Evolutionary conservation across 1,284 basidiomycete species (phyloP).

Genomic region (Leucoagaricus sp.): DNA sequence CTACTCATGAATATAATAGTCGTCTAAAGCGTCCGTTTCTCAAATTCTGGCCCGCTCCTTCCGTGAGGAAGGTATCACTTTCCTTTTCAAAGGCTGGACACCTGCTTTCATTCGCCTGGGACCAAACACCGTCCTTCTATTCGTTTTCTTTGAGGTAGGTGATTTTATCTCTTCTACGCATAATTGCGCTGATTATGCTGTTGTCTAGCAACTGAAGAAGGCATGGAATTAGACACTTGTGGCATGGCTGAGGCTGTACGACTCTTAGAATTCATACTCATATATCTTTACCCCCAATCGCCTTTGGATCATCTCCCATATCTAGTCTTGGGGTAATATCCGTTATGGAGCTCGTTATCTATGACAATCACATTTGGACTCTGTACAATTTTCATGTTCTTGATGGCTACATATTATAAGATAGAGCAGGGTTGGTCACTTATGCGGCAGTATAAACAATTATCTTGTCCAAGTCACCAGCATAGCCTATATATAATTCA

Average conservation of each 20-base stretch:
- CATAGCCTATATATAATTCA: slow-evolving; percentile 42
- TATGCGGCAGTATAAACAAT: slow-evolving; percentile 51
- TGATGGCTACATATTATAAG: slow-evolving; percentile 1
- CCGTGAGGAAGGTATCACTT: slow-evolving; percentile 74
- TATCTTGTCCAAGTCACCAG: slow-evolving; percentile 64
- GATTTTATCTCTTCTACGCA: slow-evolving; percentile 2
- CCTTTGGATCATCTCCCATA: background rate
- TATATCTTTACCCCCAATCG: background rate
- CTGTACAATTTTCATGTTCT: background rate
- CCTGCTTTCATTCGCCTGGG: slow-evolving; percentile 84
- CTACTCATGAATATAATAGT: slow-evolving; percentile 32
- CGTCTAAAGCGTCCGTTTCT: slow-evolving; percentile 46
- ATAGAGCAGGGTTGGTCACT: slow-evolving; percentile 11
- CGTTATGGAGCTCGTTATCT: background rate
- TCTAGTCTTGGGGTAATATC: background rate
- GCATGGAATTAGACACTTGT: slow-evolving; percentile 41
- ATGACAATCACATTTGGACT: background rate
- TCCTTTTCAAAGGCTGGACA: slow-evolving; percentile 90
- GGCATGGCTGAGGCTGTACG: background rate
- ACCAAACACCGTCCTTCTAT: slow-evolving; percentile 83
- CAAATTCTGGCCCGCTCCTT: slow-evolving; percentile 60
- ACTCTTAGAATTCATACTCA: background rate
- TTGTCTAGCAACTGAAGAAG: slow-evolving; percentile 63
- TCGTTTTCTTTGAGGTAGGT: slow-evolving; percentile 82
- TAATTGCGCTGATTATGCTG: background rate